Evolutionary conservation across 2,329 filamentous ascomycete genomes (phyloP).

Genomic region (Ceratocystis smalleyi): DNA sequence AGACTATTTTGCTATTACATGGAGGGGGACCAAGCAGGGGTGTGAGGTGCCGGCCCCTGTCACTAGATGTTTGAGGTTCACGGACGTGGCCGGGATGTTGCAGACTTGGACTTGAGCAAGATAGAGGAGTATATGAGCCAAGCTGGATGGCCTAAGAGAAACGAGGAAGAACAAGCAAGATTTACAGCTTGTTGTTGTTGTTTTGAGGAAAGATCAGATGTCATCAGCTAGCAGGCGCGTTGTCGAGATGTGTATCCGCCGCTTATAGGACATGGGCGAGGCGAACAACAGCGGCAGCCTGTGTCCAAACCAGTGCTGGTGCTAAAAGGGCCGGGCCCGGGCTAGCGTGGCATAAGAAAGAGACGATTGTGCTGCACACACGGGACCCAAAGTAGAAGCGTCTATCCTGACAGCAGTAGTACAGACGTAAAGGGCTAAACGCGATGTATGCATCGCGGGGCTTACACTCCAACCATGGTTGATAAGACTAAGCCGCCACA

Average conservation of each 20-base stretch:
- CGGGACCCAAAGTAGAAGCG: too few relatives aligned
- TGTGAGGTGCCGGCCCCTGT: background rate
- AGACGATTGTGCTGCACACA: too few relatives aligned
- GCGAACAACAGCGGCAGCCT: too few relatives aligned
- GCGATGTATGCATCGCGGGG: background rate
- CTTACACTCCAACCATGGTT: background rate
- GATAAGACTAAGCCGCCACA: background rate
- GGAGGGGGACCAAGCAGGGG: background rate
- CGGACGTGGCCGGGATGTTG: conserved; percentile 1
- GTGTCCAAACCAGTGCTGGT: too few relatives aligned
- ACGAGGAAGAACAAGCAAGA: background rate
- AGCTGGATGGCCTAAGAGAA: background rate
- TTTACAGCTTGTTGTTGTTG: too few relatives aligned
- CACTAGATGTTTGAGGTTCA: conserved; percentile 12
- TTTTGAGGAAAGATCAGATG: too few relatives aligned
- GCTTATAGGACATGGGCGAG: too few relatives aligned
- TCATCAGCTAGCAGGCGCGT: too few relatives aligned
- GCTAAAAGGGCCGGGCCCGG: too few relatives aligned
- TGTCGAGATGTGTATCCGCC: too few relatives aligned
- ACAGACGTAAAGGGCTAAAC: background rate
- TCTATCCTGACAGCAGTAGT: too few relatives aligned
- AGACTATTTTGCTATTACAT: background rate
- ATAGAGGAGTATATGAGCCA: background rate
- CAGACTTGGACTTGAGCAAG: background rate
- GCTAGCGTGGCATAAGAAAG: too few relatives aligned